Base-by-base conservation (phyloP, 2,329 filamentous ascomycete genomes). In the Colletotrichum graminicola region DNA sequence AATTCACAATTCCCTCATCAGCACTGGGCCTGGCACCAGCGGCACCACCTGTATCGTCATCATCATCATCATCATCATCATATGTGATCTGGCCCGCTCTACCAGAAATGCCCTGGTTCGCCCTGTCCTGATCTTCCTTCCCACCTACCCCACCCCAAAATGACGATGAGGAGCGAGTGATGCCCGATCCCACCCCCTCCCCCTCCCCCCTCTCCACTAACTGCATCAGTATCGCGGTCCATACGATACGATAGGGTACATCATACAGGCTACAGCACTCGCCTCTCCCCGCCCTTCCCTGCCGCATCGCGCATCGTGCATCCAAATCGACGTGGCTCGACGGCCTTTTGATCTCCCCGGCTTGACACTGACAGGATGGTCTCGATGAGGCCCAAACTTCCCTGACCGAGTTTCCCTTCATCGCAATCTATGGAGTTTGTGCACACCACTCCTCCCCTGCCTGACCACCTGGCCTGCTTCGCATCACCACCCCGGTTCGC, bases 371-470 rank as follows among this genome's bases (percentile, higher is more conserved):
- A 59, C 60, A 69, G 59, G 70, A 72, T 71, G 60, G 70, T 52
- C 61, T 72, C 70, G 70, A 72, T 72, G 70, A 72, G 62, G 70
- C 70, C 70, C 66, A 55, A 72, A 72, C 39, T 43, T 49, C 29
- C 51, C 55, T 72, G 69, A 72, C 69, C 69, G 65, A 72, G 66
- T 72, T 61, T 72, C 69, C 69, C 60, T 43, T 51, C 62, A 64
- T 61, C 56, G 69, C 69, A 69, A 41, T 32, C 43, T 60, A 64
- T 64, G 65, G 60, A 60, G 69, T 36, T 36, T 36, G 21, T 54
- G 45, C n/a, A 41, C 43, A 41, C 47, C 32, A 34, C 54, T 34
- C 56, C 54, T 34, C 56, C 65, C 47, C 69, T 72, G 47, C 65
- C 65, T 65, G 69, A 72, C 65, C 69, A 72, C 52, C 65, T 39